Base-by-base conservation (phyloP, 140 eudicot genomes). In the Bidens hawaiensis region DNA sequence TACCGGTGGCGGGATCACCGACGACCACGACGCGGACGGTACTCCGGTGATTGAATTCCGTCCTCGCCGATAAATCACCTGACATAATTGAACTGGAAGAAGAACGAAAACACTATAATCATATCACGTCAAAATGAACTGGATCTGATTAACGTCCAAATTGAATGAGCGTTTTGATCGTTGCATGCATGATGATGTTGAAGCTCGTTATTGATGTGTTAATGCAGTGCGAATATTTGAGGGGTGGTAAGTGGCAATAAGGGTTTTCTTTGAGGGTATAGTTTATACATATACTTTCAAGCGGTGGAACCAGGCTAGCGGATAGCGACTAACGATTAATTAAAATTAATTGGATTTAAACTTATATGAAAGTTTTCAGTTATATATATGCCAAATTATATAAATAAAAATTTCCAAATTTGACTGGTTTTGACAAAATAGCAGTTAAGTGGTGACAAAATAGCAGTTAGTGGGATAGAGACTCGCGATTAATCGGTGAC, bases 1-100 rank as follows among this genome's bases (percentile, higher is more conserved):
- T 90, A 3, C 97, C 97, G 53, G 96, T 83, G 75, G 65, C 86
- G 0, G 81, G 81, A 71, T 90, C 97, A 45, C 97, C 97, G 75
- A 78, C 81, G 43, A 89, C 95, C 48, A 81, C 95, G 73, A 90
- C 84, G 21, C 94, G 87, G 56, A 85, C 96, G 73, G 60, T 64
- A 51, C 61, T 75, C 70, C 94, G 87, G 70, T 4, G 62, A 50
- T 65, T 21, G 78, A 68, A 53, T 49, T 22, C 33, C n/a, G 69
- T 38, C 31, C 59, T 45, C 57, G 50, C 47, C 50, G 59, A 33
- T 25, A 76, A 73, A 64, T 62, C 58, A 38, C 81, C 64, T 60
- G 85, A 69, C 95, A 86, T 76, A 66, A 60, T 30, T 30, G 5
- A 30, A 30, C 8, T 1, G 58, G 27, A 8, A 16, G 33, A 59